Percentiles rank a stretch among this genome's conserved stretches.
phyloP scores from a whole-genome alignment of 352 stramenopile species.

The Peronospora belbahrii region DNA sequence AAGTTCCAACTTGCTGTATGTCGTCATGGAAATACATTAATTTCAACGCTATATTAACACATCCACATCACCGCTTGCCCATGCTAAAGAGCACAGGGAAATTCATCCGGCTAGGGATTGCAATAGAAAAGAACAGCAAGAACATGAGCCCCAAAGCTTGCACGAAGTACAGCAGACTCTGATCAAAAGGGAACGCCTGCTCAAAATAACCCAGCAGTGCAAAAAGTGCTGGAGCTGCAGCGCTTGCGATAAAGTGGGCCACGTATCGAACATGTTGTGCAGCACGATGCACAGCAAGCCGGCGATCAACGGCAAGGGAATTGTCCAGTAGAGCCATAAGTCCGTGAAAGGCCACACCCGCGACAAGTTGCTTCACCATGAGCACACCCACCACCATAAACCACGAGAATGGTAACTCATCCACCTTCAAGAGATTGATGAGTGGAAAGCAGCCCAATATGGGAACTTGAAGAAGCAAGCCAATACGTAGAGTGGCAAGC shows the following conservation, averaged over 20 bases:
- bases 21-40: background rate
- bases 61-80: conserved; percentile 69
- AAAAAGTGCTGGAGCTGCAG: conserved; percentile 49
- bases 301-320: conserved; percentile 65
- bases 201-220: conserved; percentile 68
- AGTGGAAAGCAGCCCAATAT: conserved; percentile 60
- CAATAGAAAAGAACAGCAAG: conserved; percentile 66
- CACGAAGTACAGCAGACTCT: conserved; percentile 74
- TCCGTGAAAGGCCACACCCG: conserved; percentile 51
- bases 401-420: conserved; percentile 52
- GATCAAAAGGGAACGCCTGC: conserved; percentile 68
- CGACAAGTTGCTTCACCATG: conserved; percentile 56
- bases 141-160: conserved; percentile 57
- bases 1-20: conserved; percentile 11
- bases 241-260: conserved; percentile 46
- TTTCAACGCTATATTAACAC: background rate
- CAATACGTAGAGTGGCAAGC: conserved; percentile 63
- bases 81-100: conserved; percentile 76
- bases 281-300: conserved; percentile 59
- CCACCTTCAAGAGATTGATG: conserved; percentile 62
- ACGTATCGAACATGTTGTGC: conserved; percentile 55
- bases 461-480: conserved; percentile 70
- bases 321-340: conserved; percentile 69
- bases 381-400: conserved; percentile 51
- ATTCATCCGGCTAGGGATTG: conserved; percentile 74